A percentile compares a stretch with the other conserved stretches of the same genome.
These are phyloP conservation scores for Cladosporium sp. DNA, from an alignment of 2,329 filamentous ascomycete species.

Conservation along the genomic window DNA sequence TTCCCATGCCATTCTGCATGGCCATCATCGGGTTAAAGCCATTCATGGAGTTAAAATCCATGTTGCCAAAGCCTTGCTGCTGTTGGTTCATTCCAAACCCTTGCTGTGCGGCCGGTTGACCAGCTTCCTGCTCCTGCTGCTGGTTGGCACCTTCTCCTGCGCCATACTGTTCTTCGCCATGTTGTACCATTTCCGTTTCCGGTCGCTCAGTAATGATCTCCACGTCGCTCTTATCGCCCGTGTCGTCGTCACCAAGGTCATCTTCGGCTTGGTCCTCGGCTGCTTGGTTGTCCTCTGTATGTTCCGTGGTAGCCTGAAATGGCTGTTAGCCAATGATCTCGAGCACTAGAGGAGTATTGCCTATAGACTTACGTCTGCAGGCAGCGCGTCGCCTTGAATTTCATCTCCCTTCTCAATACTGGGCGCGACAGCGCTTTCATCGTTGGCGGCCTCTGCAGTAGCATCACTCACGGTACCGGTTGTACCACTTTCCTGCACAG, in stretches of 20 bases:
- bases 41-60: conserved; percentile 34
- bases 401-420: conserved; percentile 7
- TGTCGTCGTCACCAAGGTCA: conserved; percentile 22
- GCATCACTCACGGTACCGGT: conserved; percentile 1
- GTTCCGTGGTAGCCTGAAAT: neutral
- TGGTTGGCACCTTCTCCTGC: conserved; percentile 14
- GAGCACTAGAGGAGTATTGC: neutral
- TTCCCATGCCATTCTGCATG: conserved; percentile 45
- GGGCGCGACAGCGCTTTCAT: conserved; percentile 3
- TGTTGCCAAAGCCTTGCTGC: conserved; percentile 21
- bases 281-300: conserved; percentile 16
- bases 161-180: conserved; percentile 16
- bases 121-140: conserved; percentile 12
- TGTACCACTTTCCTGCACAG: conserved; percentile 12
- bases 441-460: conserved; percentile 34
- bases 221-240: conserved; percentile 19
- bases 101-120: conserved; percentile 17
- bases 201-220: conserved; percentile 30
- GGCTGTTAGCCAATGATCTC: neutral
- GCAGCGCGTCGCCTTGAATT: neutral
- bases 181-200: conserved; percentile 16
- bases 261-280: conserved; percentile 22
- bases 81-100: conserved; percentile 19
- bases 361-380: neutral
- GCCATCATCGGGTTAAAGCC: conserved; percentile 73